phyloP scores from a whole-genome alignment of 306 rosid genomes.

The Malus sylvestris region DNA sequence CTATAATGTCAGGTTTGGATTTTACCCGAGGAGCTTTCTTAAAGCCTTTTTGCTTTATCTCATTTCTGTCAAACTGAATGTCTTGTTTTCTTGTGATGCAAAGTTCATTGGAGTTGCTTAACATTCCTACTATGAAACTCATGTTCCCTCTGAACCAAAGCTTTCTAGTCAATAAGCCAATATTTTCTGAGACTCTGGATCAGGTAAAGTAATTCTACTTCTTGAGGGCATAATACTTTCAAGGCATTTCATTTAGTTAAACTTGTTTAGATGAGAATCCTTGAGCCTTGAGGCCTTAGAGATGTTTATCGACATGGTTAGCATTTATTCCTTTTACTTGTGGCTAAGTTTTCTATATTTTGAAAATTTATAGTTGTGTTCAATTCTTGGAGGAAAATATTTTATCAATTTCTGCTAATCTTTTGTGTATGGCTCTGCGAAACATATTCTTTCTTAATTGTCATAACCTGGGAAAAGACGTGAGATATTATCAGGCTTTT shows the following conservation, averaged over 20 bases:
- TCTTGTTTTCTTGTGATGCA: conserved; percentile 7
- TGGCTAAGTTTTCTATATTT: neutral
- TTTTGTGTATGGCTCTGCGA: too few relatives aligned
- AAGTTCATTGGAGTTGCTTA: conserved; percentile 30
- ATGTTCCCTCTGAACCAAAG: conserved; percentile 38
- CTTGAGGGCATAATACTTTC: neutral
- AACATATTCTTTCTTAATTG: neutral
- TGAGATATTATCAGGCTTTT: neutral
- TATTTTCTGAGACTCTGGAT: conserved; percentile 3
- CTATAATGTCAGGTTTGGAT: conserved; percentile 42
- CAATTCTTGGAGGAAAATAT: neutral
- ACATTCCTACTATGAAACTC: conserved; percentile 34
- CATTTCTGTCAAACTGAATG: conserved; percentile 18
- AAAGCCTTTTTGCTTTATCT: neutral
- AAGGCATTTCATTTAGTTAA: neutral
- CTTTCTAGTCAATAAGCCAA: conserved; percentile 40
- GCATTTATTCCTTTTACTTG: neutral
- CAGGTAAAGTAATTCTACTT: conserved; percentile 17
- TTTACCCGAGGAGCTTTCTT: neutral
- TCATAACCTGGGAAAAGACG: neutral
- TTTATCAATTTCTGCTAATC: too few relatives aligned
- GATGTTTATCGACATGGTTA: neutral
- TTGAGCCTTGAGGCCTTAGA: neutral
- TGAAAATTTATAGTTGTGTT: neutral
- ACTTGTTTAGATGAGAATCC: neutral